These are phyloP conservation scores for Irpex sp. DNA, from an alignment of 1,284 basidiomycete species.

Conservation along the genomic window DNA sequence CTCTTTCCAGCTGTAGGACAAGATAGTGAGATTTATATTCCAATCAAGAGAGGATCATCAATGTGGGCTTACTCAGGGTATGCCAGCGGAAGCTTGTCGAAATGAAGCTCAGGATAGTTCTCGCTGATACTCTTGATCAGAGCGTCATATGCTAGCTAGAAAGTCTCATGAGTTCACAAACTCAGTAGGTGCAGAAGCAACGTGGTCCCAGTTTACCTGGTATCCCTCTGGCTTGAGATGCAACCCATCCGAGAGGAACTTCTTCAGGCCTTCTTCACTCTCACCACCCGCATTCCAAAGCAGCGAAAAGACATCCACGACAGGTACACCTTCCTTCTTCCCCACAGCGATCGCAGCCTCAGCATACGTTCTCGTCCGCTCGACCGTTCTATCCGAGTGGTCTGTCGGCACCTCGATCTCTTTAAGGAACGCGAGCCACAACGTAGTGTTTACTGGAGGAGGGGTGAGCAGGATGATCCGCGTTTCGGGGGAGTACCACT, in stretches of 20 bases:
- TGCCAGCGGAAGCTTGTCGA: slow-evolving; percentile 41
- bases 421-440: slow-evolving; percentile 39
- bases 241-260: slow-evolving; percentile 67
- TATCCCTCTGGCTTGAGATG: slow-evolving; percentile 77
- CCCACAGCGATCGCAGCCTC: slow-evolving; percentile 65
- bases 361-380: slow-evolving; percentile 65
- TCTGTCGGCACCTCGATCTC: slow-evolving; percentile 39
- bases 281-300: slow-evolving; percentile 66
- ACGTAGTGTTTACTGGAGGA: slow-evolving; percentile 72
- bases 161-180: neutral
- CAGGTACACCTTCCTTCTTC: slow-evolving; percentile 46
- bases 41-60: too few relatives aligned
- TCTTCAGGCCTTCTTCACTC: slow-evolving; percentile 44
- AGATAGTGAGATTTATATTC: too few relatives aligned
- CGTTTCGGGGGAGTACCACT: slow-evolving; percentile 71
- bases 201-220: slow-evolving; percentile 35
- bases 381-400: slow-evolving; percentile 56
- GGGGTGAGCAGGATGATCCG: slow-evolving; percentile 79
- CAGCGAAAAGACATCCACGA: slow-evolving; percentile 67
- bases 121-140: slow-evolving; percentile 55
- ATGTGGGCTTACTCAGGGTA: slow-evolving; percentile 1
- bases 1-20: neutral
- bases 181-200: neutral
- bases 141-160: slow-evolving; percentile 62
- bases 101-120: slow-evolving; percentile 68